Conservation (phyloP, 2,329 filamentous ascomycete genomes). For the Onygena corvina region DNA sequence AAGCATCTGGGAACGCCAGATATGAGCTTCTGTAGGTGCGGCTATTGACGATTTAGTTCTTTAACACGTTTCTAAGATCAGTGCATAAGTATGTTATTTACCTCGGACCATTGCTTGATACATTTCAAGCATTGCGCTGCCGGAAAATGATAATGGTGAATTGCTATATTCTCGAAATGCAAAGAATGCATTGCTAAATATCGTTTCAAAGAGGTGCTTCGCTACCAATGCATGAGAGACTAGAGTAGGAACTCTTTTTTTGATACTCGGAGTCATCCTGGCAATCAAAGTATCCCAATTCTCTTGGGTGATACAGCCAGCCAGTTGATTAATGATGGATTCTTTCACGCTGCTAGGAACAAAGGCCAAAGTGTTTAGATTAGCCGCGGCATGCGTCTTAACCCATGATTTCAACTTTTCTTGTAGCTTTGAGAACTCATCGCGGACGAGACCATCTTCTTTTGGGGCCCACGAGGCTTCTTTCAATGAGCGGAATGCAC, state of each 20-base stretch:
- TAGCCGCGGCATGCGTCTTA: neutral
- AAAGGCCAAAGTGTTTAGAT: neutral
- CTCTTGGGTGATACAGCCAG: neutral
- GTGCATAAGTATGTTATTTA: too few relatives aligned
- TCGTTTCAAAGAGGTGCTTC: neutral
- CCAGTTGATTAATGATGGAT: neutral
- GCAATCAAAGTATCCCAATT: neutral
- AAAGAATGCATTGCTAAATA: neutral
- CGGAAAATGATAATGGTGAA: neutral
- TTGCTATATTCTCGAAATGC: neutral
- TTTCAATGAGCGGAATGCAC: conserved; percentile 2
- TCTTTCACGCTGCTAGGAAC: neutral
- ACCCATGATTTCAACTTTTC: neutral
- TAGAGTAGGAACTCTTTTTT: neutral
- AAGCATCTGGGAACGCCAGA: conserved; percentile 19
- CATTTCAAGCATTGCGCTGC: neutral
- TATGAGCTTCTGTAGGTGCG: conserved; percentile 13
- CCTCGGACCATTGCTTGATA: neutral
- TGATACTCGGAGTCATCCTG: neutral
- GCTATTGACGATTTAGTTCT: conserved; percentile 9
- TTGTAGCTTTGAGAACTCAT: neutral
- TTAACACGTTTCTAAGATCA: neutral
- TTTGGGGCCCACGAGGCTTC: conserved; percentile 4
- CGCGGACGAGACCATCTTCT: conserved; percentile 6
- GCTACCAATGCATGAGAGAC: neutral